Base-by-base conservation (phyloP, 2,329 filamentous ascomycete species). In the Aplosporella prunicola region DNA sequence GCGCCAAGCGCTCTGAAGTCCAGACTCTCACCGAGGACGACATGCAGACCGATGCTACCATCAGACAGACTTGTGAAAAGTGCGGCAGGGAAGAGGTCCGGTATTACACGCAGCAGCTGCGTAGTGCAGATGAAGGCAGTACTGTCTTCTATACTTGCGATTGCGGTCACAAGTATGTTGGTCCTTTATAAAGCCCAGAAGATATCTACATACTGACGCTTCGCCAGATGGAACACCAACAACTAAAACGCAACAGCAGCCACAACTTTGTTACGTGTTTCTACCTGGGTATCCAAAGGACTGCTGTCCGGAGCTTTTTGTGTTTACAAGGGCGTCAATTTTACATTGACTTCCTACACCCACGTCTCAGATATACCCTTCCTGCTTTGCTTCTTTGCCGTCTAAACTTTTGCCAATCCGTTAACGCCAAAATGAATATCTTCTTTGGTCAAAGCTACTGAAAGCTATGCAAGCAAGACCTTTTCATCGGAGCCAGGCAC, bases 121-220 rank as follows among this genome's bases (percentile, higher is more conserved):
- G 89, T 50, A 80, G 87, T 68, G 91, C 89, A 38, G 91, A 98
- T 59, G 89, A 96, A 75, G 91, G 91, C 43, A 85, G 81, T 47
- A 95, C 89, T 1, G 76, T 94, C 38, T 93, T 95, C 54, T 94
- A 86, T 63, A 80, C 72, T 43, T 95, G 88, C 63, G 78, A 87
- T 41, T 95, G 88, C 57, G 84, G 85, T 42, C 69, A 85, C 62
- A 88, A 82, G 81, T 88, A 74, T 50, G 78, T 61, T 27, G 29
- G 23, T 29, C 11, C 35, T 22, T 29, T 29, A 8, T 29, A n/a
- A 1, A 16, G 16, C 18, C 18, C 25, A 11, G 17, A 17, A 14
- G 20, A 11, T 8, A 29, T 29, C 15, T 8, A 15, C 52, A 27
- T 8, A 23, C 31, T 39, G 17, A 35, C 34, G 17, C 48, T 36